These are phyloP conservation scores for Domatiomyces catenatus DNA, from an alignment of 2,329 filamentous ascomycete genomes.

Conservation along the genomic window DNA sequence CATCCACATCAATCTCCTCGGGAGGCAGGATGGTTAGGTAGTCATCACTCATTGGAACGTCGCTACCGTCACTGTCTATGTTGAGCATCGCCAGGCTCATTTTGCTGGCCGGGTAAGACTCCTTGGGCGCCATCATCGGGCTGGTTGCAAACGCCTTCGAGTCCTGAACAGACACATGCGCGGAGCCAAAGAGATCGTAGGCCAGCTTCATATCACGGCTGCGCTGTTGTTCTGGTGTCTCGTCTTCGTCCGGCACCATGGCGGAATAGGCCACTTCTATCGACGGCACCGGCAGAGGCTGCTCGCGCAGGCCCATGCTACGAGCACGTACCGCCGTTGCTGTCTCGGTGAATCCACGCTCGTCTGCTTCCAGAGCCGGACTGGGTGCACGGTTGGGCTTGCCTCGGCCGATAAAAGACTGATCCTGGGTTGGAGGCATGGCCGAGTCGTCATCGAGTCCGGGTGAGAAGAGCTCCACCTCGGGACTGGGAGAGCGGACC, in stretches of 20 bases:
- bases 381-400: slow-evolving; percentile 54
- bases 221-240: slow-evolving; percentile 28
- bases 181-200: slow-evolving; percentile 31
- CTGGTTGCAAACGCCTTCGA: slow-evolving; percentile 24
- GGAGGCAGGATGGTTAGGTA: slow-evolving; percentile 55
- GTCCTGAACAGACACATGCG: slow-evolving; percentile 34
- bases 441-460: slow-evolving; percentile 63
- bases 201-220: slow-evolving; percentile 24
- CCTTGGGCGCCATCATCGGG: slow-evolving; percentile 15
- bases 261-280: slow-evolving; percentile 15
- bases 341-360: slow-evolving; percentile 92
- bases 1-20: slow-evolving; percentile 80
- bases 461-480: slow-evolving; percentile 76
- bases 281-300: slow-evolving; percentile 22
- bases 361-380: slow-evolving; percentile 81
- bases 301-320: slow-evolving; percentile 29
- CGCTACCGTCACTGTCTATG: slow-evolving; percentile 26
- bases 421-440: slow-evolving; percentile 41
- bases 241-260: slow-evolving; percentile 21
- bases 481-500: slow-evolving; percentile 67
- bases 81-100: slow-evolving; percentile 30
- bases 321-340: slow-evolving; percentile 63
- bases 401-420: slow-evolving; percentile 44
- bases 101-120: slow-evolving; percentile 15
- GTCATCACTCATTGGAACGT: slow-evolving; percentile 28